Evolutionary conservation across 2,329 filamentous ascomycete species (phyloP).

Genomic region (Cercospora citrullina): DNA sequence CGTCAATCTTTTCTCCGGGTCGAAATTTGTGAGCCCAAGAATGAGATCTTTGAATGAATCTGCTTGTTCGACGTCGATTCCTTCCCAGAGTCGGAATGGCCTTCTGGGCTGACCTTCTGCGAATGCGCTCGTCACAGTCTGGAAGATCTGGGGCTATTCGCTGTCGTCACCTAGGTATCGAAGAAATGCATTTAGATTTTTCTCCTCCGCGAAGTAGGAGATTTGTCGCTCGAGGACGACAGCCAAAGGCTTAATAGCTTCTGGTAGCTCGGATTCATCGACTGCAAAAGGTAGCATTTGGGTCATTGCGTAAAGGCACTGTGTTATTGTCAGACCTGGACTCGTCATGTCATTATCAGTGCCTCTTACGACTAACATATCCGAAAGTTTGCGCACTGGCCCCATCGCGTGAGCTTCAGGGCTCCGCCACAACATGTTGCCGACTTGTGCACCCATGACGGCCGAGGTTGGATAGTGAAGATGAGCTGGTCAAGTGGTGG

Average conservation of each 20-base stretch:
- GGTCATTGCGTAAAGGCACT: constrained; percentile 13
- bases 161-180: constrained; percentile 43
- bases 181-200: constrained; percentile 36
- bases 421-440: not conserved
- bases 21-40: constrained; percentile 6
- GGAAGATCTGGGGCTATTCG: constrained; percentile 44
- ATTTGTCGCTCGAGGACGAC: constrained; percentile 49
- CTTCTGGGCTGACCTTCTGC: constrained; percentile 46
- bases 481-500: not conserved
- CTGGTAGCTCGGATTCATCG: too few species aligned
- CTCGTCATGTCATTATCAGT: too few species aligned
- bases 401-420: not conserved
- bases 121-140: constrained; percentile 42
- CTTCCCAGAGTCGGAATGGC: constrained; percentile 36
- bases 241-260: too few species aligned
- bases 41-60: constrained; percentile 13
- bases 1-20: constrained; percentile 3
- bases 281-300: constrained; percentile 16
- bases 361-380: not conserved
- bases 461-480: not conserved
- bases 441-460: not conserved
- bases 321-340: too few species aligned
- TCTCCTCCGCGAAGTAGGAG: constrained; percentile 50
- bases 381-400: not conserved
- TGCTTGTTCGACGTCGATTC: constrained; percentile 2